These are phyloP conservation scores for Sugiyamaella boreocaroliniensis DNA, from an alignment of 805 yeast species.

Conservation along the genomic window DNA sequence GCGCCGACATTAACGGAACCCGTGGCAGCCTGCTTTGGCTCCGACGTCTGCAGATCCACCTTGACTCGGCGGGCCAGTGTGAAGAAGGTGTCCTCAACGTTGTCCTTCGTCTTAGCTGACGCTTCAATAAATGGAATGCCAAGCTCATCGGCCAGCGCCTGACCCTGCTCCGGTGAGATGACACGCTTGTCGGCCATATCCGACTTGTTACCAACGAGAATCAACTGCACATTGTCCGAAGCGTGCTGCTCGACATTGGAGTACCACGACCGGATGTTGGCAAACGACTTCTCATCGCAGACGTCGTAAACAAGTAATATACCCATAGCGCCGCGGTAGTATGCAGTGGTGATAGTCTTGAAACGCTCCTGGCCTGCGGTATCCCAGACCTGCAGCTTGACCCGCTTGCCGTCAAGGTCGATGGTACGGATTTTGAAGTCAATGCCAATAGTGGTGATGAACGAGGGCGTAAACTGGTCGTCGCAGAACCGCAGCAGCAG, in stretches of 20 bases:
- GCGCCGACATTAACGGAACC: constrained; percentile 27
- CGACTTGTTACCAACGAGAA: constrained; percentile 92
- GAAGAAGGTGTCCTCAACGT: constrained; percentile 87
- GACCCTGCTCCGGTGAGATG: constrained; percentile 86
- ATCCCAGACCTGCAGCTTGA: constrained; percentile 97
- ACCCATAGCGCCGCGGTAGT: constrained; percentile 98
- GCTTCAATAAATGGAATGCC: constrained; percentile 92
- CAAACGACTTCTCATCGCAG: constrained; percentile 92
- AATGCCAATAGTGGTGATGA: constrained; percentile 96
- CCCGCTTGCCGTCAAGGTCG: constrained; percentile 85
- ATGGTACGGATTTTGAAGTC: constrained; percentile 96
- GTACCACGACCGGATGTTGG: constrained; percentile 90
- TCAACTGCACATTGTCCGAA: constrained; percentile 88
- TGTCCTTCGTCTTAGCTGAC: constrained; percentile 86
- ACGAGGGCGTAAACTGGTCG: constrained; percentile 92
- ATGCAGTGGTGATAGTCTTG: constrained; percentile 95
- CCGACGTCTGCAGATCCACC: constrained; percentile 56
- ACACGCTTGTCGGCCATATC: constrained; percentile 86
- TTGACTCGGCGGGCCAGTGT: constrained; percentile 81
- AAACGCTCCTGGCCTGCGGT: constrained; percentile 99
- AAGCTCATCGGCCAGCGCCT: constrained; percentile 75
- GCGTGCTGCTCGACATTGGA: constrained; percentile 95
- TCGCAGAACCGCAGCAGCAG: constrained; percentile 86
- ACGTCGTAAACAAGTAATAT: constrained; percentile 95
- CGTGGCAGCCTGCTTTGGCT: constrained; percentile 24